Base-by-base conservation (phyloP, 768 basidiomycete species). In the Trametes villosa region DNA sequence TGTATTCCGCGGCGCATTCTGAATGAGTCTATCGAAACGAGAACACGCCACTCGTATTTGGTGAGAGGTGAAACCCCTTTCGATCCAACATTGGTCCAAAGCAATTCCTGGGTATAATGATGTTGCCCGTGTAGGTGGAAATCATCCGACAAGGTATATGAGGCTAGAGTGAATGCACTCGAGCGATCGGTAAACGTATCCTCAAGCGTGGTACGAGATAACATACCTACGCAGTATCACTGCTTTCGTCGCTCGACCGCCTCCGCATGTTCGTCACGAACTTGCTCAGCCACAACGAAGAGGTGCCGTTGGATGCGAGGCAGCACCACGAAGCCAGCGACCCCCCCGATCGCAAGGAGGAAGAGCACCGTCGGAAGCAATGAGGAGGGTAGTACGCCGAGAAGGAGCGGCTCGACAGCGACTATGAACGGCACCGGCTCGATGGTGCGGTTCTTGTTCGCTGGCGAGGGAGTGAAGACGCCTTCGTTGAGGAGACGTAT, bases 341-440 rank as follows among this genome's bases (percentile, higher is more conserved):
- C 60, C n/a, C 64, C 34, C 44, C 73, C 57, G 31, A 80, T 34
- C 22, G 55, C 66, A 12, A 75, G 27, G 42, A 79, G 68, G 40
- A 74, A 63, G 27, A 51, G 56, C 9, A 75, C 26, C 12, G 73
- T 74, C 20, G 78, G 76, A 0, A 75, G 20, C n/a, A 87, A 69
- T 0, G 86, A 81, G 18, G 77, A 76, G 9, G 88, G 88, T 29
- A 91, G 69, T 24, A 86, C 71, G 17, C 84, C 86, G n/a, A 85
- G 67, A 55, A 82, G 78, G 1, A 85, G 71, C 27, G 85, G 89
- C 65, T 91, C 89, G 44, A 90, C 68, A 20, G 77, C 71, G 17
- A 89, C 64, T 56, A 78, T 70, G 63, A 89, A 77, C 3, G 86
- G 78, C 6, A 89, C 79, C 0, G 69, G 75, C 15, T 67, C 51